A percentile compares a stretch with the other conserved stretches of the same genome.
Evolutionary conservation across 345 rosid genomes (phyloP).

Genomic region (Sonneratia caseolaris): DNA sequence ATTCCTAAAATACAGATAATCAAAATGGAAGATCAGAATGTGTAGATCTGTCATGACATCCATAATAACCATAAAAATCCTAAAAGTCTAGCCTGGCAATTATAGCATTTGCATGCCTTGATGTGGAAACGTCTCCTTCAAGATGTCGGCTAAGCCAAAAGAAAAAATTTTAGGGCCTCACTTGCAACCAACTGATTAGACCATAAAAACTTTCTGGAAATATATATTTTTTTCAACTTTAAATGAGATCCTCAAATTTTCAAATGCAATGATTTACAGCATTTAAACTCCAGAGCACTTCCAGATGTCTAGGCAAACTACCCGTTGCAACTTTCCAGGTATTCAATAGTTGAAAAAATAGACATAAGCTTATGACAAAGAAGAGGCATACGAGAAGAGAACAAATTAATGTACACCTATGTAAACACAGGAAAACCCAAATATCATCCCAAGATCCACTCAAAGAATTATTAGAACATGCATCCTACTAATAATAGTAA

Average conservation of each 20-base stretch:
- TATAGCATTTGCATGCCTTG: background rate
- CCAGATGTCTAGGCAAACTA: background rate
- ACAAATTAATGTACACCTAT: background rate
- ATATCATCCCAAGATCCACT: background rate
- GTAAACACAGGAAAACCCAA: background rate
- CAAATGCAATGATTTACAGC: background rate
- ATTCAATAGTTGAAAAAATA: background rate
- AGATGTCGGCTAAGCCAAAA: background rate
- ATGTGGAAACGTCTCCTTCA: background rate
- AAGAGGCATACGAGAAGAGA: background rate
- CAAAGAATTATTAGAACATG: no score
- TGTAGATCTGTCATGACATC: background rate
- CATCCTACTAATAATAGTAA: background rate
- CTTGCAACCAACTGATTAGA: background rate
- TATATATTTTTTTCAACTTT: background rate
- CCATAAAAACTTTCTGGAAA: background rate
- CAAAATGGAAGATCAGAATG: background rate
- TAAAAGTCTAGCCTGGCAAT: background rate
- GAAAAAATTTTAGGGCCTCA: background rate
- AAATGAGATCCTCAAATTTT: background rate
- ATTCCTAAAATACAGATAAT: constrained; percentile 33
- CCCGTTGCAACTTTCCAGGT: background rate
- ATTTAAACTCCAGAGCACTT: background rate
- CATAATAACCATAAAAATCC: background rate
- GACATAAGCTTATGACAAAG: background rate